Evolutionary conservation across 2,329 filamentous ascomycete genomes (phyloP), one percentile per base, ranked within the genome.

Genomic region (Paracorniculantispora psalliotae): DNA sequence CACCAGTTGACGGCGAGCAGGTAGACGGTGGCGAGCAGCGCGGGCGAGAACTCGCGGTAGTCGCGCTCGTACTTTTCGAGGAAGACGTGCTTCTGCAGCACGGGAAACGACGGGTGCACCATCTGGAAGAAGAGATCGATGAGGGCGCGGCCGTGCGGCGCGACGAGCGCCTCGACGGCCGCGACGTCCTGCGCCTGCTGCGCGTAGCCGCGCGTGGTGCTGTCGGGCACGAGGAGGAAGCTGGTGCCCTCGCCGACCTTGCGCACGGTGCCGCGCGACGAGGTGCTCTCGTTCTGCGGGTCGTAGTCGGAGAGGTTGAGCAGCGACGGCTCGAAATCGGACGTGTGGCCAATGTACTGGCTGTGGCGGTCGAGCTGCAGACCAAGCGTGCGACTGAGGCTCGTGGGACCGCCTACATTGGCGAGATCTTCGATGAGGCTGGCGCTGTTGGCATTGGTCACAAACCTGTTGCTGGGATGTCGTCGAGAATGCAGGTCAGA

Each of bases 1-100:
- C 92, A 94, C 87, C 92, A 96, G 71, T 93, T 92, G 67, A 96
- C 82, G 9, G 92, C 90, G 25, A 96, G 77, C 25, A 96, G 85
- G 67, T 96, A 94, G 66, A 96, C 86, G 56, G 89, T 89, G 33
- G 89, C 90, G 17, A 96, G 79, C 26, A 94, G 77, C 12, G 89
- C 84, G 1, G 91, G 89, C 15, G 89, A 87, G 67, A 93, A 90
- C 64, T 90, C 86, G 57, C 83, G 82, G 66, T 90, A 84, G 44
- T 86, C 86, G 65, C 85, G 82, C 51, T 86, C 84, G 74, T 92
- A 91, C 68, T 90, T 89, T 70, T 92, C 88, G 62, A 90, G 77
- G 65, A 93, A 93, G 59, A 92, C 84, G 60, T 85, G 81, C 73
- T 92, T 92, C 69, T 94, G 89, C 41, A 94, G 81, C 65, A 96